phyloP scores from a whole-genome alignment of 495 filamentous ascomycete species.

The Tuber magnatum region DNA sequence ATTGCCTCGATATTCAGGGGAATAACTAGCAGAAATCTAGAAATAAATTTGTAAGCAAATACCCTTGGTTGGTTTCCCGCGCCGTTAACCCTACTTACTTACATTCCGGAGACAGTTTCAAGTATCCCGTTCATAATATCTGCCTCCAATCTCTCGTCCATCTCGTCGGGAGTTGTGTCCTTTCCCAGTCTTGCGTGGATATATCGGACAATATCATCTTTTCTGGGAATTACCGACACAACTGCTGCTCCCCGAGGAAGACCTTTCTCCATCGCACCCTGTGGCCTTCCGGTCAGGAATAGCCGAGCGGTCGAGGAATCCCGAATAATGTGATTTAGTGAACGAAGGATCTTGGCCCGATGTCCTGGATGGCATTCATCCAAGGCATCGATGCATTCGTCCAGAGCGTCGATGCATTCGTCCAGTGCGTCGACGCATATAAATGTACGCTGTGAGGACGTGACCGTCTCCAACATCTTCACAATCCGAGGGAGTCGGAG shows the following conservation, averaged over 20 bases:
- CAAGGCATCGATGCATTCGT: background rate
- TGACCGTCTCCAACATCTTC: background rate
- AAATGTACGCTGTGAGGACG: background rate
- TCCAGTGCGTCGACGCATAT: background rate
- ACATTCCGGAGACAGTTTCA: background rate
- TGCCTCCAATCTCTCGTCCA: background rate
- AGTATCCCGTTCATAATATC: background rate
- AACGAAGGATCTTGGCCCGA: background rate
- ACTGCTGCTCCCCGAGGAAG: background rate
- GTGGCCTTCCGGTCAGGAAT: background rate
- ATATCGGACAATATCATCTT: background rate
- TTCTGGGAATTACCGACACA: background rate
- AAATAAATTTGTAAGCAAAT: background rate
- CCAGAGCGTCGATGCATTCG: background rate
- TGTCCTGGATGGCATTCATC: background rate
- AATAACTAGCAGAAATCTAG: background rate
- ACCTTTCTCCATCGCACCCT: background rate
- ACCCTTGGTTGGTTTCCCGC: background rate
- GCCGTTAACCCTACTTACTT: background rate
- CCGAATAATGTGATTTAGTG: background rate
- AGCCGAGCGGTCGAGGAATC: background rate
- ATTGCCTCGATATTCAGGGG: background rate
- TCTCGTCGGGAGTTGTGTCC: conserved; percentile 1
- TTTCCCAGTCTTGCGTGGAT: background rate
- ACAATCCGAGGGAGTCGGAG: background rate